These are phyloP conservation scores for Vaccinium macrocarpon DNA, from an alignment of 148 eudicot genomes.

Conservation along the genomic window DNA sequence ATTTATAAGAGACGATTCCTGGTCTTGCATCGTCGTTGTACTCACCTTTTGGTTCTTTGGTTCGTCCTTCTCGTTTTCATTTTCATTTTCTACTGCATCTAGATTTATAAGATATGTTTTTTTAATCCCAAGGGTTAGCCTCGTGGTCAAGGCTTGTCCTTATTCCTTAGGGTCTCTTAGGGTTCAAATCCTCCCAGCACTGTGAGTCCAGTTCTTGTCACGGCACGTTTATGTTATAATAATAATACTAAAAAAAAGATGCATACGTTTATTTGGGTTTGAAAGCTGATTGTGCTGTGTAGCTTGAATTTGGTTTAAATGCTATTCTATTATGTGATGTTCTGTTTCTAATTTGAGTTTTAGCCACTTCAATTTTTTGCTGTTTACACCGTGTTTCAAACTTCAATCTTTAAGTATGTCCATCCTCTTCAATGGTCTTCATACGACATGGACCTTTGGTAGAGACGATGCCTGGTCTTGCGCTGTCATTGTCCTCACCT, in stretches of 20 bases:
- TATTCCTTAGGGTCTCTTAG: too few relatives aligned
- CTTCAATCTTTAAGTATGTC: background rate
- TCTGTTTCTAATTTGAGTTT: background rate
- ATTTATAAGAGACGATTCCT: slow-evolving; percentile 41
- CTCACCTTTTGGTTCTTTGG: slow-evolving; percentile 80
- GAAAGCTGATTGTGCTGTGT: slow-evolving; percentile 6
- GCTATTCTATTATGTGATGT: background rate
- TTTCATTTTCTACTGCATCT: background rate
- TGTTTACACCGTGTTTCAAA: background rate
- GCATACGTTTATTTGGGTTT: background rate
- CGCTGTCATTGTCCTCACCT: slow-evolving; percentile 47
- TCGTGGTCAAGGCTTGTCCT: background rate
- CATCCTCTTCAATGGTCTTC: background rate
- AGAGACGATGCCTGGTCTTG: slow-evolving; percentile 64
- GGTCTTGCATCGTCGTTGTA: slow-evolving; percentile 59
- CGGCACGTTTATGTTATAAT: too few relatives aligned
- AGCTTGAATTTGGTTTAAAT: background rate
- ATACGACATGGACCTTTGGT: background rate
- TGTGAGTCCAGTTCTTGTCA: too few relatives aligned
- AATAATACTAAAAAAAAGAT: background rate
- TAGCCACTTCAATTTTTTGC: background rate
- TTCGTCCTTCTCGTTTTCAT: slow-evolving; percentile 15
- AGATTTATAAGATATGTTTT: background rate
- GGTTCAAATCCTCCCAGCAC: too few relatives aligned
- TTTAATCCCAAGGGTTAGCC: background rate